phyloP scores from a whole-genome alignment of 1,284 basidiomycete species.

The Hemileia vastatrix region DNA sequence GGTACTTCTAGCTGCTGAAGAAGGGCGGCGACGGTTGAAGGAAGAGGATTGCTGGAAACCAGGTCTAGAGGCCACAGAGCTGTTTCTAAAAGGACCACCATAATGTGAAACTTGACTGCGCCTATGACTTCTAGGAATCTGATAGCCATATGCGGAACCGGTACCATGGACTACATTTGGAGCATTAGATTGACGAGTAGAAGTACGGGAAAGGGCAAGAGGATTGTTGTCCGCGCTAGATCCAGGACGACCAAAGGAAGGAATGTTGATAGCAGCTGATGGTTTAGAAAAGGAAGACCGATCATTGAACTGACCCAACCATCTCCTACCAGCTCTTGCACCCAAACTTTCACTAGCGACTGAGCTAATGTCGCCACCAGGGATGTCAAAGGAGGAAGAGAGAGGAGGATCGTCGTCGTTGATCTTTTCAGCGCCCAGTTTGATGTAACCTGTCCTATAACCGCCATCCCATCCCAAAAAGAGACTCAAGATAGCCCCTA shows the following conservation, averaged over 20 bases:
- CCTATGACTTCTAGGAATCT: slow-evolving; percentile 1
- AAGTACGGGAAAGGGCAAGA: slow-evolving; percentile 7
- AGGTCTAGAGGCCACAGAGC: no score
- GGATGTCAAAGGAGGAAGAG: slow-evolving; percentile 28
- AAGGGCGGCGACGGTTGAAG: no score
- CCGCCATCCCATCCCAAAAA: slow-evolving; percentile 87
- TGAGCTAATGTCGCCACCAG: background rate
- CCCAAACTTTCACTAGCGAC: background rate
- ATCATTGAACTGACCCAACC: no score
- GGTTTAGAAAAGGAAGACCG: no score
- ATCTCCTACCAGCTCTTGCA: no score
- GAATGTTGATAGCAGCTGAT: no score
- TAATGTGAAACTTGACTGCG: no score
- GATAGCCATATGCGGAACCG: slow-evolving; percentile 24
- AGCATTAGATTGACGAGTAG: slow-evolving; percentile 14
- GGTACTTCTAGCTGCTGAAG: slow-evolving; percentile 3
- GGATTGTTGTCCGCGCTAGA: slow-evolving; percentile 3
- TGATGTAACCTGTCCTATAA: slow-evolving; percentile 70
- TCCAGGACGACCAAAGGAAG: background rate
- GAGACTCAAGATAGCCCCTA: slow-evolving; percentile 71
- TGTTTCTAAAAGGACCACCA: no score
- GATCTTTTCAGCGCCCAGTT: no score
- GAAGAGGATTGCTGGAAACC: no score
- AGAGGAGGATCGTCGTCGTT: slow-evolving; percentile 31
- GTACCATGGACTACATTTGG: slow-evolving; percentile 26